Evolutionary conservation across 768 basidiomycete species (phyloP).

Genomic region (Pleurotus tuoliensis): DNA sequence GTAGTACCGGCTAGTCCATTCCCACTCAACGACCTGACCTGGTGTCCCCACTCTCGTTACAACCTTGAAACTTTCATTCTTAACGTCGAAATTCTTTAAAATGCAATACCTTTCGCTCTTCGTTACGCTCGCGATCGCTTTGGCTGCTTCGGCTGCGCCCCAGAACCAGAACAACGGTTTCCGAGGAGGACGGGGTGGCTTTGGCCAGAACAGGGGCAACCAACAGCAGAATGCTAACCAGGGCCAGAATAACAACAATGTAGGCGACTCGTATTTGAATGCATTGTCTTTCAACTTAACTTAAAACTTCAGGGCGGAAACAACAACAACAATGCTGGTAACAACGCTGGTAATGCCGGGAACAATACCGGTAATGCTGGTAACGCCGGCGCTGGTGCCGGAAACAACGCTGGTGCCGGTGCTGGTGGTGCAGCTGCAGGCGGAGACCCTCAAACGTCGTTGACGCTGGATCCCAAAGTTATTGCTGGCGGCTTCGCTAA

Average conservation of each 20-base stretch:
- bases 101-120: slow-evolving; percentile 31
- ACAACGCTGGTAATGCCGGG: background rate
- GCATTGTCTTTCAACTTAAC: background rate
- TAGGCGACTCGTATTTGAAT: background rate
- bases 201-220: slow-evolving; percentile 11
- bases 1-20: slow-evolving; percentile 6
- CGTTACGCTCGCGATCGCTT: slow-evolving; percentile 21
- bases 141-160: slow-evolving; percentile 17
- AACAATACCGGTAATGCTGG: background rate
- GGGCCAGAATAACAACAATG: slow-evolving; percentile 3
- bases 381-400: background rate
- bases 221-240: slow-evolving; percentile 1
- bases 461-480: slow-evolving; percentile 40
- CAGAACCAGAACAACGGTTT: background rate
- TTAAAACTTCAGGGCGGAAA: background rate
- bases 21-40: slow-evolving; percentile 14
- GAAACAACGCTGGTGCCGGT: slow-evolving; percentile 3
- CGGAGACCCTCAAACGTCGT: slow-evolving; percentile 40
- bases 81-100: slow-evolving; percentile 8
- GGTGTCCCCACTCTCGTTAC: slow-evolving; percentile 14
- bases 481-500: slow-evolving; percentile 54
- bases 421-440: slow-evolving; percentile 13
- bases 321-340: slow-evolving; percentile 13
- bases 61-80: slow-evolving; percentile 11
- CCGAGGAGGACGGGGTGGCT: background rate